Evolutionary conservation across 345 rosid genomes (phyloP).

Genomic region (Fremontodendron californicum): DNA sequence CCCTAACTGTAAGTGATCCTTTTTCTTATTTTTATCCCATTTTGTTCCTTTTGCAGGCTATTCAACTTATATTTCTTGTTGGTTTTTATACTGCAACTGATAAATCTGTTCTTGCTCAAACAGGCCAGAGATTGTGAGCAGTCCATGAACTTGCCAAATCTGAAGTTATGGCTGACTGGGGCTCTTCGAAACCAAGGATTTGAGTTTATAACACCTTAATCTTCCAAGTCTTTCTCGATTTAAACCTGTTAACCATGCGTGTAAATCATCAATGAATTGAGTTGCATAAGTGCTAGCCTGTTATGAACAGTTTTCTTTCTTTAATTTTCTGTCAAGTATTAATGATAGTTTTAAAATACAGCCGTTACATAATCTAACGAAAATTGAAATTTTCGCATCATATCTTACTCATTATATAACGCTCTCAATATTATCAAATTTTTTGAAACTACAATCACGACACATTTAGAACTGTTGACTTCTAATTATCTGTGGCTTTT

Average conservation of each 20-base stretch:
- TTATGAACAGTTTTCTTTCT: background rate
- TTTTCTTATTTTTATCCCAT: constrained; percentile 22
- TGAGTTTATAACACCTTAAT: constrained; percentile 24
- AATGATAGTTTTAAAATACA: too few species aligned
- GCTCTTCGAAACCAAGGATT: constrained; percentile 77
- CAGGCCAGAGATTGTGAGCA: constrained; percentile 52
- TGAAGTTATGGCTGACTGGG: constrained; percentile 66
- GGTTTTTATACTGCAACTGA: background rate
- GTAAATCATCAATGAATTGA: background rate
- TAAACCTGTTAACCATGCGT: background rate
- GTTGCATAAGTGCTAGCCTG: background rate
- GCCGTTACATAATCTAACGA: too few species aligned
- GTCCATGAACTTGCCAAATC: constrained; percentile 47
- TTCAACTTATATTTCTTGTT: too few species aligned
- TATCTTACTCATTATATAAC: too few species aligned
- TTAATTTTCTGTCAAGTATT: background rate
- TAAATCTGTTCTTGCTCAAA: background rate
- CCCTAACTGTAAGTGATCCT: constrained; percentile 40
- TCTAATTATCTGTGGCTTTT: background rate
- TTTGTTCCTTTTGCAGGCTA: too few species aligned
- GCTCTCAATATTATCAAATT: too few species aligned
- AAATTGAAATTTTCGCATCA: too few species aligned
- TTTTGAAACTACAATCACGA: too few species aligned
- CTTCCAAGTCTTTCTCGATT: background rate
- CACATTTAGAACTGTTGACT: too few species aligned